These are phyloP conservation scores for Sugiyamaella paludigena DNA, from an alignment of 1,139 yeast species.

Conservation along the genomic window DNA sequence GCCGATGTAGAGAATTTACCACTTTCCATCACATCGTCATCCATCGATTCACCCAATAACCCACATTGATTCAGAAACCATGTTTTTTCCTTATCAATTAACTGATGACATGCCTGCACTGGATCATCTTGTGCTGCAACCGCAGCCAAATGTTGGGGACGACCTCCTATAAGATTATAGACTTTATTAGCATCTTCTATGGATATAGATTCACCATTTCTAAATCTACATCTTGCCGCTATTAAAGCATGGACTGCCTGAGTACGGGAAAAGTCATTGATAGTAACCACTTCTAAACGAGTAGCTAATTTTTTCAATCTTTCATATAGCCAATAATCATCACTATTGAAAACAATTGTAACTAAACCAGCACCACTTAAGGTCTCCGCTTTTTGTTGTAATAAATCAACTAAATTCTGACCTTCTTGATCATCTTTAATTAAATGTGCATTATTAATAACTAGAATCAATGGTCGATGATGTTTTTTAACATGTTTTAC, in stretches of 20 bases:
- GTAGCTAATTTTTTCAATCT: constrained; percentile 71
- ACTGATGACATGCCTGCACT: constrained; percentile 60
- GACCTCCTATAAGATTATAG: constrained; percentile 74
- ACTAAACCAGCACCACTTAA: constrained; percentile 74
- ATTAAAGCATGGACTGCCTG: constrained; percentile 60
- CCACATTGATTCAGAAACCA: constrained; percentile 88
- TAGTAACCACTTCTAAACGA: constrained; percentile 67
- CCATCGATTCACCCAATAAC: constrained; percentile 72
- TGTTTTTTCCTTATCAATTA: constrained; percentile 77
- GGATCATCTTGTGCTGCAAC: constrained; percentile 67
- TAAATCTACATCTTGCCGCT: constrained; percentile 50
- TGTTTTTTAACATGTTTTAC: constrained; percentile 43
- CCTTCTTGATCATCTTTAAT: constrained; percentile 73
- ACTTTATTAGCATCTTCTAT: constrained; percentile 51
- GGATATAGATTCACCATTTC: constrained; percentile 42
- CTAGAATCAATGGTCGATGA: constrained; percentile 59
- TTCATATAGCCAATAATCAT: constrained; percentile 86
- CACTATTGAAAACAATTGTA: constrained; percentile 74
- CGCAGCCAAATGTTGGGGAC: constrained; percentile 78
- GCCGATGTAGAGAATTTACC: constrained; percentile 79
- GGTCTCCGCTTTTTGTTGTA: constrained; percentile 81
- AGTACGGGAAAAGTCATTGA: constrained; percentile 58
- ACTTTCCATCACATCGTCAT: constrained; percentile 84
- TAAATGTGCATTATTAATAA: constrained; percentile 73
- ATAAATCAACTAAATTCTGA: constrained; percentile 62